Evolutionary conservation across 176 grass and related monocot genomes (phyloP), one percentile per base, ranked within the genome.

Genomic region (Ensete glaucum): DNA sequence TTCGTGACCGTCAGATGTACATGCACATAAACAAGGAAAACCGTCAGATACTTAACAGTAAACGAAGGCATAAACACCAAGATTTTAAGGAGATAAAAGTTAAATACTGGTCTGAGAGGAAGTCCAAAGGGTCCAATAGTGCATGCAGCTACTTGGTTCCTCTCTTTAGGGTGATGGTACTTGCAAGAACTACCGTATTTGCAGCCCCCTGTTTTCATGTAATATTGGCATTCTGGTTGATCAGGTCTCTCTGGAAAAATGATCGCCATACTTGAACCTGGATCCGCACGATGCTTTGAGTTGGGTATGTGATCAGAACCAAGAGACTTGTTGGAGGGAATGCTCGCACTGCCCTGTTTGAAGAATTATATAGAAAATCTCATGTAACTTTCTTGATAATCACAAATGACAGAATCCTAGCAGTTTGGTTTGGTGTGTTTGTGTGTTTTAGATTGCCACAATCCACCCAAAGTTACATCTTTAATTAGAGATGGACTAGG

Each of bases 181-280:
- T 83, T 87, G 78, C 85, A 87, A 53, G 85, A 78, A 77, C 62
- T 50, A 17, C 85, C 85, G 76, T 56, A 87, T 62, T 83, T 87
- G 72, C 85, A 87, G n/a, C 52, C 64, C 73, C 85, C 85, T 23
- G 80, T 87, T 67, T 85, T 85, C 72, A 85, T 64, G 25, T 81
- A 85, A 24, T 85, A 75, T 62, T 85, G 78, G 25, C 83, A 85
- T 29, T 85, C 78, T 14, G 78, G 83, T 66, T 85, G 77, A 72
- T 85, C 83, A 12, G 73, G 83, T 64, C 83, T 81, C 54, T 85
- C 83, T 16, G 83, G 83, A 23, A 85, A 81, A 75, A 13, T 77
- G 25, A 17, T 60, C 24, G 58, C 48, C 49, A 60, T 66, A 48
- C 54, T 64, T 15, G 78, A 77, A 81, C 64, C 60, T n/a, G 49